phyloP scores from a whole-genome alignment of 169 alveolate genomes.

The Gregarina niphandrodes region DNA sequence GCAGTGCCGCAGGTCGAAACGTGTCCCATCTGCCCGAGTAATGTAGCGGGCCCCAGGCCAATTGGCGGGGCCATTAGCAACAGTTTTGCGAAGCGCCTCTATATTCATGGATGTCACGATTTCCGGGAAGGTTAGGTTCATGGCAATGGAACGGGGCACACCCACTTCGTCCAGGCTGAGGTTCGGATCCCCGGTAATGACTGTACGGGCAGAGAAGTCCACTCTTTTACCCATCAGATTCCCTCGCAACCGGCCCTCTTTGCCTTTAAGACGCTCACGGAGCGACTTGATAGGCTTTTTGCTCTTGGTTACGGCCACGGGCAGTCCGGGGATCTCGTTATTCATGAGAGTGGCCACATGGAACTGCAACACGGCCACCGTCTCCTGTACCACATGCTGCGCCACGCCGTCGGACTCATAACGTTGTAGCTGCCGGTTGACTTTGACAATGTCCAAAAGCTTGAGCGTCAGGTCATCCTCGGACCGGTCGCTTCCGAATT shows the following conservation, averaged over 20 bases:
- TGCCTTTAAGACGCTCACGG: constrained; percentile 91
- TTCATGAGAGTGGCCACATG: constrained; percentile 86
- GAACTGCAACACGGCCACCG: constrained; percentile 65
- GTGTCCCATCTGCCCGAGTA: constrained; percentile 72
- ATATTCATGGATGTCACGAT: constrained; percentile 85
- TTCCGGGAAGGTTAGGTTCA: constrained; percentile 93
- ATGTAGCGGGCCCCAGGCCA: constrained; percentile 96
- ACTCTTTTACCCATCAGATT: constrained; percentile 99
- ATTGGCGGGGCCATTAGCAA: constrained; percentile 80
- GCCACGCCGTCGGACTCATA: constrained; percentile 66
- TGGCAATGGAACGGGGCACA: constrained; percentile 91
- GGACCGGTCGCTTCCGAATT: constrained; percentile 60
- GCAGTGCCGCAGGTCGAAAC: constrained; percentile 33
- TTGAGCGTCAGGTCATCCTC: constrained; percentile 93
- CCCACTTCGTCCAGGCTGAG: constrained; percentile 75
- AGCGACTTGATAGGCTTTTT: constrained; percentile 90
- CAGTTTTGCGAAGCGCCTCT: constrained; percentile 56
- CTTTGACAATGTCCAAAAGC: constrained; percentile 70
- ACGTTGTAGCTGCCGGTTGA: constrained; percentile 54
- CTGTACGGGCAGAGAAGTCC: constrained; percentile 96
- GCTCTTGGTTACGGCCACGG: constrained; percentile 75
- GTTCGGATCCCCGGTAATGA: constrained; percentile 97
- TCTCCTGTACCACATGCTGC: constrained; percentile 63
- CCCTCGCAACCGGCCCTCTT: constrained; percentile 96
- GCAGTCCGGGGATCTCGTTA: constrained; percentile 83